Conservation (phyloP, 208 protist genomes). For the Crithidia expoeki region DNA sequence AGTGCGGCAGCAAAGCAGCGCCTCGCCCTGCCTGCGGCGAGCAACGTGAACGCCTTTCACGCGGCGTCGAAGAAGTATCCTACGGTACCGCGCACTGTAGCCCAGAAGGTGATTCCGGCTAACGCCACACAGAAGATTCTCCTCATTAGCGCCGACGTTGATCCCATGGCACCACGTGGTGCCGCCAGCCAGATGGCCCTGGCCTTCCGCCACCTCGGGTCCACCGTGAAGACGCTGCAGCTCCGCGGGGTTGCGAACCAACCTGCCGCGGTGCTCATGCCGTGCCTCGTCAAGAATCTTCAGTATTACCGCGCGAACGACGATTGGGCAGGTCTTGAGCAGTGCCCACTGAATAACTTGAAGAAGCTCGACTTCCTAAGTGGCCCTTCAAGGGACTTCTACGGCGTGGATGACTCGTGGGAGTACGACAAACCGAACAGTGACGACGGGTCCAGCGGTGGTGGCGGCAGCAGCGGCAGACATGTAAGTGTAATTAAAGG, state of each 20-base stretch:
- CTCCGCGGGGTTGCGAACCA: slow-evolving; percentile 33
- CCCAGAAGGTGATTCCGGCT: slow-evolving; percentile 7
- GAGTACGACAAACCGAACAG: slow-evolving; percentile 51
- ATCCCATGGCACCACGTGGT: slow-evolving; percentile 35
- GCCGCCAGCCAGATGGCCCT: slow-evolving; percentile 24
- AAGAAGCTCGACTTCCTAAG: slow-evolving; percentile 46
- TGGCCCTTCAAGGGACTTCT: slow-evolving; percentile 33
- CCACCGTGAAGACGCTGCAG: slow-evolving; percentile 16
- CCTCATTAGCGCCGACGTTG: slow-evolving; percentile 37
- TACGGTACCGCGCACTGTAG: not conserved
- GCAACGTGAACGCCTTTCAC: slow-evolving; percentile 25
- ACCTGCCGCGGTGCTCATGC: slow-evolving; percentile 24
- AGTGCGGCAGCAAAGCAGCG: not conserved
- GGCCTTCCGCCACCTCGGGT: slow-evolving; percentile 15
- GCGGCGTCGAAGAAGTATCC: slow-evolving; percentile 29
- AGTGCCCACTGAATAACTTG: slow-evolving; percentile 23
- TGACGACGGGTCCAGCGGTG: slow-evolving; percentile 37
- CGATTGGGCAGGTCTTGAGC: slow-evolving; percentile 31
- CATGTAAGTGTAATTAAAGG: not conserved
- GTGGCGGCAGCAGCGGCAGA: slow-evolving; percentile 3
- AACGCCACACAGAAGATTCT: slow-evolving; percentile 37
- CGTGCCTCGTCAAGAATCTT: slow-evolving; percentile 48
- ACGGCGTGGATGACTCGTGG: slow-evolving; percentile 54
- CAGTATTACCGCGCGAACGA: slow-evolving; percentile 18
- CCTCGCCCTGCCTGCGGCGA: slow-evolving; percentile 4